These are phyloP conservation scores for Paraphoma sp. DNA, from an alignment of 2,329 filamentous ascomycete genomes.

Conservation along the genomic window DNA sequence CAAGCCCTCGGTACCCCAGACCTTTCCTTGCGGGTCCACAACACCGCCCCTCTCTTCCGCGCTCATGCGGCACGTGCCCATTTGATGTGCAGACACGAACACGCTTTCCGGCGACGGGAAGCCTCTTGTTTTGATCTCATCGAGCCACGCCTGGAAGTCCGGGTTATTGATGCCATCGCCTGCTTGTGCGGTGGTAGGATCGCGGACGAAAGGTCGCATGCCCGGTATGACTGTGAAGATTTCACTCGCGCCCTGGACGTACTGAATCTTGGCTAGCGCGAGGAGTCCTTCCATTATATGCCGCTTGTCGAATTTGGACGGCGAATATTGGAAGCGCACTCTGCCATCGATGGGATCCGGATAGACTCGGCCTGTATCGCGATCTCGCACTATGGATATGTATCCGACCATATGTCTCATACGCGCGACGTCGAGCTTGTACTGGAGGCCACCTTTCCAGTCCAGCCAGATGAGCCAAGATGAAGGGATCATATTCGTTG, in stretches of 20 bases:
- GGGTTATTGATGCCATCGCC: slow-evolving; percentile 62
- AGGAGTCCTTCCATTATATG: slow-evolving; percentile 75
- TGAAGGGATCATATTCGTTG: slow-evolving; percentile 75
- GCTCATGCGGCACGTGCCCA: slow-evolving; percentile 80
- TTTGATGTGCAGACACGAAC: slow-evolving; percentile 80
- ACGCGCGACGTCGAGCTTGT: slow-evolving; percentile 73
- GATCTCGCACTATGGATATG: slow-evolving; percentile 77
- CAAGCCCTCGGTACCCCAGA: slow-evolving; percentile 71
- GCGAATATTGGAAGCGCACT: slow-evolving; percentile 72
- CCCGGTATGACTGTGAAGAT: slow-evolving; percentile 72
- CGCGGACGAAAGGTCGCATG: slow-evolving; percentile 68
- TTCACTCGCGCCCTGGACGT: slow-evolving; percentile 79
- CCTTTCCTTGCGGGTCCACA: slow-evolving; percentile 51
- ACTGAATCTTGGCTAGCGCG: slow-evolving; percentile 76
- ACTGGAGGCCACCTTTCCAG: slow-evolving; percentile 73
- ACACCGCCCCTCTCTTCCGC: slow-evolving; percentile 51
- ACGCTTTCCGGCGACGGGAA: slow-evolving; percentile 58
- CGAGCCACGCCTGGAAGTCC: slow-evolving; percentile 68
- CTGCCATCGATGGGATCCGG: slow-evolving; percentile 71
- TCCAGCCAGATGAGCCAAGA: slow-evolving; percentile 67
- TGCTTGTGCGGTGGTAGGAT: slow-evolving; percentile 13
- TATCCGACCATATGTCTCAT: slow-evolving; percentile 73
- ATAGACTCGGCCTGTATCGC: slow-evolving; percentile 76
- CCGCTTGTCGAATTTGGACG: slow-evolving; percentile 73
- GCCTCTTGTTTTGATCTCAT: slow-evolving; percentile 57